Evolutionary conservation across 306 rosid genomes (phyloP).

Genomic region (Trichosanthes cucumerina): DNA sequence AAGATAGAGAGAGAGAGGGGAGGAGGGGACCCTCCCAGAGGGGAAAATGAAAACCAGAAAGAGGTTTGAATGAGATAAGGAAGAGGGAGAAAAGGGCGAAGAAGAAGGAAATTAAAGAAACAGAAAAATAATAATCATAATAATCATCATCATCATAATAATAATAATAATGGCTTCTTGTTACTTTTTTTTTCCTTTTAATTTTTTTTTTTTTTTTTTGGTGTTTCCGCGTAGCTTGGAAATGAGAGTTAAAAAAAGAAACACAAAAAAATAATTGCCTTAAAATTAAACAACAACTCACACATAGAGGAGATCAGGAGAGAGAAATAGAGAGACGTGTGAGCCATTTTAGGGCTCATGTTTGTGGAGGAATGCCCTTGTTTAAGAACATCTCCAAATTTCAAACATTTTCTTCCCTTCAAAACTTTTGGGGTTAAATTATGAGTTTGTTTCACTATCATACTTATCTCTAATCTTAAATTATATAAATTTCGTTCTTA

Average conservation of each 20-base stretch:
- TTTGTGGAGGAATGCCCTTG: background rate
- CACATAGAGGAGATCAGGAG: background rate
- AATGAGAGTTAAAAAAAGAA: background rate
- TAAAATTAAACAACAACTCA: background rate
- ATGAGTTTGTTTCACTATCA: too few species aligned
- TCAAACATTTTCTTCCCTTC: background rate
- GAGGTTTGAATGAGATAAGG: background rate
- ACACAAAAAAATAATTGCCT: background rate
- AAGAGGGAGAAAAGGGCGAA: background rate
- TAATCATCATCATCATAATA: too few species aligned
- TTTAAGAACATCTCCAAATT: background rate
- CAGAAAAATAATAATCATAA: background rate
- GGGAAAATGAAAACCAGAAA: background rate
- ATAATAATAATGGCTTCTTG: background rate
- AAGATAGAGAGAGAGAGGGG: background rate
- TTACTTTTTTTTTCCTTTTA: background rate
- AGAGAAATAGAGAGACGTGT: slow-evolving; percentile 1
- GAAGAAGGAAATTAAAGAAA: background rate
- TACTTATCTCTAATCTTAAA: too few species aligned
- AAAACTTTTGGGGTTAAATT: too few species aligned
- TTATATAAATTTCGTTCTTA: too few species aligned
- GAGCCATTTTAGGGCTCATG: background rate
- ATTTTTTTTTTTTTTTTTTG: background rate
- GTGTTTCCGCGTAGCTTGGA: background rate
- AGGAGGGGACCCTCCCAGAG: background rate